These are phyloP conservation scores for Cucumis hystrix DNA, from an alignment of 306 rosid species.

Conservation along the genomic window DNA sequence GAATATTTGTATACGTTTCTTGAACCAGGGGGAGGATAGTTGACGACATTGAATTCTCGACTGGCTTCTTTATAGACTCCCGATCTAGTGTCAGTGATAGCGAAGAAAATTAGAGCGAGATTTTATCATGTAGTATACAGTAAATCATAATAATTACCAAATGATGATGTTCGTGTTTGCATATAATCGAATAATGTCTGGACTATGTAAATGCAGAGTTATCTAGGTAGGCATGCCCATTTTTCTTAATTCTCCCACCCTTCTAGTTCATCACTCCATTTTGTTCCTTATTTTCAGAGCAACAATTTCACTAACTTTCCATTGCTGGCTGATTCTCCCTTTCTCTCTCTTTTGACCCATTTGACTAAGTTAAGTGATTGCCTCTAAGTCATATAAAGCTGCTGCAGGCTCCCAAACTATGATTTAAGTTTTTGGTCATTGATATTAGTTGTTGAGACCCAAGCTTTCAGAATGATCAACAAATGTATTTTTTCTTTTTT, in stretches of 20 bases:
- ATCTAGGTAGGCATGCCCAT: background rate
- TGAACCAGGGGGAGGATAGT: slow-evolving; percentile 59
- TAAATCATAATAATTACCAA: background rate
- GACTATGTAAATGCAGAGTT: background rate
- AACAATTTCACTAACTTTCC: background rate
- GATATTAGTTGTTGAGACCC: background rate
- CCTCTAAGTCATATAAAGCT: background rate
- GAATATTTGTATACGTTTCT: background rate
- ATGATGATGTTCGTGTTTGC: background rate
- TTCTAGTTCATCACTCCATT: background rate
- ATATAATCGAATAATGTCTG: background rate
- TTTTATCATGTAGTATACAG: background rate
- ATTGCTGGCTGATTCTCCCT: background rate
- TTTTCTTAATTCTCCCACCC: background rate
- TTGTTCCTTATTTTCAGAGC: background rate
- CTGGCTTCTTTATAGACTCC: slow-evolving; percentile 47
- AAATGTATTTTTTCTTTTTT: too few species aligned
- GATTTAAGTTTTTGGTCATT: background rate
- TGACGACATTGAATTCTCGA: slow-evolving; percentile 46
- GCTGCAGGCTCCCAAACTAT: background rate
- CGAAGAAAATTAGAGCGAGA: slow-evolving; percentile 47
- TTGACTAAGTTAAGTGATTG: background rate
- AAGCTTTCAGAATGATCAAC: background rate
- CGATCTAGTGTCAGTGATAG: slow-evolving; percentile 45
- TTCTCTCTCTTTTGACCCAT: background rate